Conservation (phyloP, 257 asterid genomes). For the Nicotiana benthamiana region DNA sequence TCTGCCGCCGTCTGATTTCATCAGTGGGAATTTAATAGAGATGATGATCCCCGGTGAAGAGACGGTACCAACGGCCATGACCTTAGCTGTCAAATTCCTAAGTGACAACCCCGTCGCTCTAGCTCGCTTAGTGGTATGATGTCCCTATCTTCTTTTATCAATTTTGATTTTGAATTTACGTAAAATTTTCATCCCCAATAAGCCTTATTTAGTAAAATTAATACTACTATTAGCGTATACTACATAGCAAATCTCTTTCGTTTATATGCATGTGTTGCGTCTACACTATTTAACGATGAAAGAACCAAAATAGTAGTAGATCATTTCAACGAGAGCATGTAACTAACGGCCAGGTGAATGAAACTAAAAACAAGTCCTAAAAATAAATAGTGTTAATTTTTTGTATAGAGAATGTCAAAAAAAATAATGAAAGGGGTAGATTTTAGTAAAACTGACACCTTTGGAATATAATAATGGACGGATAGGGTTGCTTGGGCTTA, state of each 20-base stretch:
- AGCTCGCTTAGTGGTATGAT: conserved; percentile 57
- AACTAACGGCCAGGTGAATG: not conserved
- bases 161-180: not conserved
- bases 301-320: too few relatives aligned
- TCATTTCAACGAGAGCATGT: not conserved
- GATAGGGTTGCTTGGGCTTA: conserved; percentile 16
- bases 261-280: not conserved
- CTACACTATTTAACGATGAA: too few relatives aligned
- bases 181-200: too few relatives aligned
- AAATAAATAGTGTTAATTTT: too few relatives aligned
- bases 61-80: conserved; percentile 79
- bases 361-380: too few relatives aligned
- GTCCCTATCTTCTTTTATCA: not conserved
- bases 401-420: not conserved
- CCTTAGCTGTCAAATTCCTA: conserved; percentile 74
- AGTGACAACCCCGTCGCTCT: conserved; percentile 57
- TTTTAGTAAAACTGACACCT: not conserved
- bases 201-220: too few relatives aligned
- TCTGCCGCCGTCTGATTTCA: conserved; percentile 50
- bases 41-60: conserved; percentile 98
- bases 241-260: too few relatives aligned
- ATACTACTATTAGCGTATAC: too few relatives aligned
- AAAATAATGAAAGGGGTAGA: not conserved
- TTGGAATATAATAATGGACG: conserved; percentile 18
- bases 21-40: conserved; percentile 67